Evolutionary conservation across 768 basidiomycete species (phyloP), one percentile per base, ranked within the genome.

Genomic region (Podaxis mareebaensis): DNA sequence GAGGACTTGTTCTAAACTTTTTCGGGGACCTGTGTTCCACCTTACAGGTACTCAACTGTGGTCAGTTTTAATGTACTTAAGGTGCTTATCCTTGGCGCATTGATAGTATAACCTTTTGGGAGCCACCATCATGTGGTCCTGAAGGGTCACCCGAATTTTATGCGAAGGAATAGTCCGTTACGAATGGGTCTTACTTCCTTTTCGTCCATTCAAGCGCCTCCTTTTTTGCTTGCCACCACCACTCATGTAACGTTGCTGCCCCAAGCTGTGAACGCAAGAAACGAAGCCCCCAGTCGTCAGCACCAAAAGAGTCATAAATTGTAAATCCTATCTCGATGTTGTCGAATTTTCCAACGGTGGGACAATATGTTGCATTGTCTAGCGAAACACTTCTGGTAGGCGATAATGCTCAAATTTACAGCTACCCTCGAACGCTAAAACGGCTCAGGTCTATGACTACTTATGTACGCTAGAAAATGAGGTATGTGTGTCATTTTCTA

Each of bases 401-500:
- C 20, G 4, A 22, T 22, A 13, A 13, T 53, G 4, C 30, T 17
- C 24, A n/a, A 17, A 15, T 17, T 33, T 7, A 22, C 17, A 53
- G 15, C 28, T 15, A 13, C 1, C 17, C 24, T 28, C 36, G 12
- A 51, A 26, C 3, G n/a, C 8, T n/a, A 5, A 7, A 33, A 33
- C 7, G 6, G 28, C 10, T n/a, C 33, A 59, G 59, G 7, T 53
- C 7, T 51, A 60, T 39, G 36, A 60, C 20, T 46, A 49, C 30
- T 33, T 49, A 15, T 59, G 58, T 42, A 59, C 46, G 11, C 58
- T 59, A 33, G 58, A 44, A 44, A 26, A 46, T 15, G 58, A 59
- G 44, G 58, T 59, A 48, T 33, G 26, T 15, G 7, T 13, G 46
- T 6, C 15, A 48, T 20, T 33, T 13, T 15, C 24, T 5, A 8